Percentiles rank a stretch among this genome's conserved stretches.
phyloP scores from a whole-genome alignment of 2,329 filamentous ascomycete genomes.

The Curvularia spicifera region DNA sequence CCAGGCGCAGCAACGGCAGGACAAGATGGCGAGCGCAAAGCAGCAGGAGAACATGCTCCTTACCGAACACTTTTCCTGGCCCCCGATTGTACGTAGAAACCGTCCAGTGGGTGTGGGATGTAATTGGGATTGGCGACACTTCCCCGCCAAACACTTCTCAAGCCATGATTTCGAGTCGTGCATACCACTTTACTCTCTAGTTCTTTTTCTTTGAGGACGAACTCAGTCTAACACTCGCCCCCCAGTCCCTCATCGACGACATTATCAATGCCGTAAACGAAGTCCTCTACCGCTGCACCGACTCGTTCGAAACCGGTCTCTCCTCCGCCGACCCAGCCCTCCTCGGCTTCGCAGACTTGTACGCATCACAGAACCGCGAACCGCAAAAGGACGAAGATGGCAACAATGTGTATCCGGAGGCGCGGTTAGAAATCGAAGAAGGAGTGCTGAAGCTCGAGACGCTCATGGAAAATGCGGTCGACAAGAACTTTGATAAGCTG shows the following conservation, averaged over 20 bases:
- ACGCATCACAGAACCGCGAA: slow-evolving; percentile 55
- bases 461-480: slow-evolving; percentile 57
- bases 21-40: slow-evolving; percentile 52
- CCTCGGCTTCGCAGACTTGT: slow-evolving; percentile 74
- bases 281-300: slow-evolving; percentile 86
- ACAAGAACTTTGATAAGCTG: slow-evolving; percentile 59
- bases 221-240: background rate
- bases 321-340: slow-evolving; percentile 73
- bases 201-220: too few species aligned
- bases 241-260: slow-evolving; percentile 89
- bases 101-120: background rate
- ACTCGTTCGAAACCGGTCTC: slow-evolving; percentile 84
- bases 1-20: background rate
- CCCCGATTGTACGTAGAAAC: slow-evolving; percentile 73
- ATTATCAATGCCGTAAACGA: slow-evolving; percentile 97
- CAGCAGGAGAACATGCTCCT: slow-evolving; percentile 68
- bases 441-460: slow-evolving; percentile 64
- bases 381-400: slow-evolving; percentile 52
- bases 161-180: background rate
- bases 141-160: slow-evolving; percentile 13
- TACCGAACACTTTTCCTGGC: slow-evolving; percentile 95
- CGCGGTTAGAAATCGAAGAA: slow-evolving; percentile 78
- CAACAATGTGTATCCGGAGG: slow-evolving; percentile 55
- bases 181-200: background rate
- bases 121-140: background rate